phyloP scores from a whole-genome alignment of 2,329 filamentous ascomycete genomes.

The Colletotrichum sojae region DNA sequence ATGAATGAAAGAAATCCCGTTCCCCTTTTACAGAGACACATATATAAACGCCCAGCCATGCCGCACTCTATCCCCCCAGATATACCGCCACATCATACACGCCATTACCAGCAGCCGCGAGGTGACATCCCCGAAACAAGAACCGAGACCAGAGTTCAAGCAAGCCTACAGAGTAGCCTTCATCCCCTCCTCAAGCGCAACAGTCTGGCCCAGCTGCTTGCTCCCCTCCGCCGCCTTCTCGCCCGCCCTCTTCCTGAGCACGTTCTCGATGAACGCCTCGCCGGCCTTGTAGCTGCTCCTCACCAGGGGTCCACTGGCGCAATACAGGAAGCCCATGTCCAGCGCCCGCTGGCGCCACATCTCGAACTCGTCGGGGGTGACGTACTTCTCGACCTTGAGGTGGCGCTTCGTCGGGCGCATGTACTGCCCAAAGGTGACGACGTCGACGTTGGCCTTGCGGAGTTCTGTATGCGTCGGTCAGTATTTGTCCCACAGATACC shows the following conservation, averaged over 20 bases:
- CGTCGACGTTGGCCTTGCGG: slow-evolving; percentile 85
- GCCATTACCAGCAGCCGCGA: not conserved
- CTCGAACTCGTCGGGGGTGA: slow-evolving; percentile 93
- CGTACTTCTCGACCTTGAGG: slow-evolving; percentile 96
- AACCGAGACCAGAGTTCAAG: not conserved
- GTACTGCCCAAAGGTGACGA: slow-evolving; percentile 99
- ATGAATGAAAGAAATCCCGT: slow-evolving; percentile 32
- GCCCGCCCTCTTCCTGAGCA: slow-evolving; percentile 84
- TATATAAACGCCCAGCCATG: slow-evolving; percentile 29
- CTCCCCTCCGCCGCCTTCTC: slow-evolving; percentile 52
- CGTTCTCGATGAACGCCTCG: slow-evolving; percentile 98
- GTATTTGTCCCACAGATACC: not conserved
- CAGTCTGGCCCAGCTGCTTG: slow-evolving; percentile 55
- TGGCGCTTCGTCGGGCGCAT: slow-evolving; percentile 99
- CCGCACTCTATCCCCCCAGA: not conserved
- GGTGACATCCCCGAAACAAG: not conserved
- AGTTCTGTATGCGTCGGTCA: slow-evolving; percentile 56
- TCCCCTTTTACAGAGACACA: slow-evolving; percentile 2
- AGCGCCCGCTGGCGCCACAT: slow-evolving; percentile 90
- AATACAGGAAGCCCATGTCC: slow-evolving; percentile 97
- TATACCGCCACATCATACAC: slow-evolving; percentile 19
- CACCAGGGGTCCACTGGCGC: slow-evolving; percentile 92
- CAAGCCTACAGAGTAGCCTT: slow-evolving; percentile 29
- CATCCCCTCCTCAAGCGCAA: slow-evolving; percentile 53
- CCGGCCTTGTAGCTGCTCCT: slow-evolving; percentile 98